Conservation (phyloP, 129 eudicot species). For the Ambrosia artemisiifolia region DNA sequence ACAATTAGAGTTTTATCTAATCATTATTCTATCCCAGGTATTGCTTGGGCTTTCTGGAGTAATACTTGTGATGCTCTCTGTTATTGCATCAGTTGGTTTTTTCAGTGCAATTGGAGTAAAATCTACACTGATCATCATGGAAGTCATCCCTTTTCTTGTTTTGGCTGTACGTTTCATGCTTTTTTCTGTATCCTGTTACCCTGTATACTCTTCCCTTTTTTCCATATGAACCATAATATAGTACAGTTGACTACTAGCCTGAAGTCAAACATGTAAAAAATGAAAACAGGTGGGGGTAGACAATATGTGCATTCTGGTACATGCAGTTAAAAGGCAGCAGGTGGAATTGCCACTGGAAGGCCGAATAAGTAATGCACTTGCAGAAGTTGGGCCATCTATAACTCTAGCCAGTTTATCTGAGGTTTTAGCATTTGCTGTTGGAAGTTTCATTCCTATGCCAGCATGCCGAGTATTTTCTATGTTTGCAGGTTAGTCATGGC, state of each 20-base stretch:
- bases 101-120: constrained; percentile 96
- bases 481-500: constrained; percentile 77
- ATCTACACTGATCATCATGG: constrained; percentile 98
- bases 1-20: neutral
- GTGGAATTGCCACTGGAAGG: constrained; percentile 81
- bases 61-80: constrained; percentile 88
- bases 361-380: constrained; percentile 93
- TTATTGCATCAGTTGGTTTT: constrained; percentile 95
- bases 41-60: constrained; percentile 97
- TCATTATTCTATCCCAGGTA: constrained; percentile 50
- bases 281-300: constrained; percentile 90
- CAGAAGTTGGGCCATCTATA: constrained; percentile 97
- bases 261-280: constrained; percentile 2
- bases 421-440: constrained; percentile 94
- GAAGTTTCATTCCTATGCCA: constrained; percentile 99
- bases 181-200: no score
- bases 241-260: constrained; percentile 7
- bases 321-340: constrained; percentile 87
- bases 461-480: constrained; percentile 97
- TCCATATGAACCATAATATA: neutral
- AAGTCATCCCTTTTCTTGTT: constrained; percentile 99
- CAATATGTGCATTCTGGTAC: constrained; percentile 96
- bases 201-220: neutral
- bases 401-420: constrained; percentile 96
- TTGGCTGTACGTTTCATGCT: constrained; percentile 72